Conservation (phyloP, 2,329 filamentous ascomycete species). For the Leptoxyphium fumago region DNA sequence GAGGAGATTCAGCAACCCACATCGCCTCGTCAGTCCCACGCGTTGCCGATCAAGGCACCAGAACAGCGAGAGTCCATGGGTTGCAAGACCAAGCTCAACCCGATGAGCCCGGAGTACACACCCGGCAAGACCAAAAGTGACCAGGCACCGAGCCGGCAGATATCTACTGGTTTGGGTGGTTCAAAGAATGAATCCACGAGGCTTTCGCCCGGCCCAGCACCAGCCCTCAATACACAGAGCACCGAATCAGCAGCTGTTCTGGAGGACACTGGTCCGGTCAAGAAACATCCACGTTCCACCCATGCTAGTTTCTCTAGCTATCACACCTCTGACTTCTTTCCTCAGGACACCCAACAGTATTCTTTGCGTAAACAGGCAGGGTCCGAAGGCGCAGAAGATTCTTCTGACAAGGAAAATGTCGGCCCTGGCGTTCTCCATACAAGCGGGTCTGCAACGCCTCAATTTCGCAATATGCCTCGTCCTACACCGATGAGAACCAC, state of each 20-base stretch:
- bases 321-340: slow-evolving; percentile 25
- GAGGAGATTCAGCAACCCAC: slow-evolving; percentile 6
- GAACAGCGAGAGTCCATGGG: slow-evolving; percentile 10
- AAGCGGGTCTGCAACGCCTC: background rate
- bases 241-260: background rate
- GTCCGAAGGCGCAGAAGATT: slow-evolving; percentile 4
- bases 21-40: slow-evolving; percentile 13
- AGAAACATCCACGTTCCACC: slow-evolving; percentile 1
- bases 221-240: background rate
- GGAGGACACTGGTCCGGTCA: background rate
- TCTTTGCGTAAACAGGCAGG: slow-evolving; percentile 20
- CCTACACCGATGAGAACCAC: slow-evolving; percentile 1
- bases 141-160: background rate
- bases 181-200: background rate
- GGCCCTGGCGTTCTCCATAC: slow-evolving; percentile 1
- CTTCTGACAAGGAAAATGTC: slow-evolving; percentile 11
- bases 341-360: slow-evolving; percentile 22
- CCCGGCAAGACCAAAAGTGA: slow-evolving; percentile 8
- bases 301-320: slow-evolving; percentile 22
- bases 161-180: background rate
- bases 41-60: slow-evolving; percentile 21
- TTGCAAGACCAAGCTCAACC: slow-evolving; percentile 20
- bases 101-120: slow-evolving; percentile 25
- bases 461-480: slow-evolving; percentile 1
- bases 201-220: background rate